Percentiles rank a stretch among this genome's conserved stretches.
Evolutionary conservation across 768 basidiomycete genomes (phyloP).

Genomic region (Serpula lacrymans): DNA sequence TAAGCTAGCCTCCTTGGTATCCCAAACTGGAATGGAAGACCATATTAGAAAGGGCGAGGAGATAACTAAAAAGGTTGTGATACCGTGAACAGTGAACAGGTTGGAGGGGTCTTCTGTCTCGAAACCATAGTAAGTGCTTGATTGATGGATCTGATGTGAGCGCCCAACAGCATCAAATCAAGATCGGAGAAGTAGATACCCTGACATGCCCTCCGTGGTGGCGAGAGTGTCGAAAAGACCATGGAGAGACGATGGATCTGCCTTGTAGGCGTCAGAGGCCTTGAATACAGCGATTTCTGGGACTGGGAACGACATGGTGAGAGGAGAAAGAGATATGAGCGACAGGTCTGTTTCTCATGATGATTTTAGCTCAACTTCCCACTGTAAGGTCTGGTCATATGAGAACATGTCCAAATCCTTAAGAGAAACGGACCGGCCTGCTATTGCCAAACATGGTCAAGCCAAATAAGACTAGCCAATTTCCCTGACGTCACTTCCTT

Average conservation of each 20-base stretch:
- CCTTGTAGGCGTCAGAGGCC: slow-evolving; percentile 17
- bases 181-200: slow-evolving; percentile 14
- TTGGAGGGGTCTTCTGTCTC: slow-evolving; percentile 22
- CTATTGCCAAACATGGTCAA: too few species aligned
- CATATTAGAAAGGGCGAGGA: not conserved
- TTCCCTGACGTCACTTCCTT: too few species aligned
- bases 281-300: slow-evolving; percentile 23
- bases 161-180: not conserved
- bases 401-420: too few species aligned
- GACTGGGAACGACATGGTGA: slow-evolving; percentile 22
- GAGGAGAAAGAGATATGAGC: not conserved
- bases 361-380: too few species aligned
- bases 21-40: slow-evolving; percentile 19
- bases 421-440: too few species aligned
- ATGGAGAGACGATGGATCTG: slow-evolving; percentile 13
- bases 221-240: slow-evolving; percentile 5
- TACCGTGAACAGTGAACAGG: slow-evolving; percentile 24
- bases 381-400: too few species aligned
- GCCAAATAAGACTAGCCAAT: too few species aligned
- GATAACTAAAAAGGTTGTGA: slow-evolving; percentile 3
- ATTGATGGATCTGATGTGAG: slow-evolving; percentile 1
- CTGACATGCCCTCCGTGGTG: slow-evolving; percentile 16
- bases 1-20: slow-evolving; percentile 15
- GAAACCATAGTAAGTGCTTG: slow-evolving; percentile 27
- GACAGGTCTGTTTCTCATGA: too few species aligned